phyloP scores from a whole-genome alignment of 768 basidiomycete genomes.

The Paxillus ammoniavirescens region DNA sequence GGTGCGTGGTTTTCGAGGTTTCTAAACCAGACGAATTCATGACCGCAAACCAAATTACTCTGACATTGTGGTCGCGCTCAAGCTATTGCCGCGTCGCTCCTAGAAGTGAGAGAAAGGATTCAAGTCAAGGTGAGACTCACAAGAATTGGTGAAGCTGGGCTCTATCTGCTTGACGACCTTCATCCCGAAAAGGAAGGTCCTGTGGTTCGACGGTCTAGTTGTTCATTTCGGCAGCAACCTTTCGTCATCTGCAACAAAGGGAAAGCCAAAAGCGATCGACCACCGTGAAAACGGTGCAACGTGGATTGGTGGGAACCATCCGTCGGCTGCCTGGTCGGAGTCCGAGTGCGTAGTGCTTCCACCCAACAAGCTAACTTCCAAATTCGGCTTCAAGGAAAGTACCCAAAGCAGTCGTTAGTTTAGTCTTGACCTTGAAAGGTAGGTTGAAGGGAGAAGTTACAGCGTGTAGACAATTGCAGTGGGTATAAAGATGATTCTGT shows the following conservation, averaged over 20 bases:
- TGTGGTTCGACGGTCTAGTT: slow-evolving; percentile 3
- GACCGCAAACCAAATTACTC: too few species aligned
- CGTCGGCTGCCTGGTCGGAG: neutral
- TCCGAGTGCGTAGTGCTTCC: neutral
- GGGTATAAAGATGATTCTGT: slow-evolving; percentile 24
- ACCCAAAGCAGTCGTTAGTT: slow-evolving; percentile 21
- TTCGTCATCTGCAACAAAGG: slow-evolving; percentile 17
- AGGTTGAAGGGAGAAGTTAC: slow-evolving; percentile 22
- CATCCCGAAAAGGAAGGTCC: slow-evolving; percentile 14
- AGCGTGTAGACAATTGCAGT: neutral
- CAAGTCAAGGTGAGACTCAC: neutral
- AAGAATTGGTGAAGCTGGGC: neutral
- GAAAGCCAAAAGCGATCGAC: slow-evolving; percentile 15
- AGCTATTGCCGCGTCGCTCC: too few species aligned
- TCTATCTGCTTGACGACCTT: slow-evolving; percentile 2
- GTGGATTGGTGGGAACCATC: slow-evolving; percentile 2
- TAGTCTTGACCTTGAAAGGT: slow-evolving; percentile 20
- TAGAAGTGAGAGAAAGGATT: too few species aligned
- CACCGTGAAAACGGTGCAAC: neutral
- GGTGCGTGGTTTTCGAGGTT: too few species aligned
- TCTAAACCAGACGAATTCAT: too few species aligned
- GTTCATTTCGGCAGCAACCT: neutral
- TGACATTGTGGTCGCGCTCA: too few species aligned
- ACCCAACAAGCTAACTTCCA: slow-evolving; percentile 25
- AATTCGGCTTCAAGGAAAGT: slow-evolving; percentile 25